Evolutionary conservation across 73 alveolate genomes (phyloP).

Genomic region (Stentor coeruleus): DNA sequence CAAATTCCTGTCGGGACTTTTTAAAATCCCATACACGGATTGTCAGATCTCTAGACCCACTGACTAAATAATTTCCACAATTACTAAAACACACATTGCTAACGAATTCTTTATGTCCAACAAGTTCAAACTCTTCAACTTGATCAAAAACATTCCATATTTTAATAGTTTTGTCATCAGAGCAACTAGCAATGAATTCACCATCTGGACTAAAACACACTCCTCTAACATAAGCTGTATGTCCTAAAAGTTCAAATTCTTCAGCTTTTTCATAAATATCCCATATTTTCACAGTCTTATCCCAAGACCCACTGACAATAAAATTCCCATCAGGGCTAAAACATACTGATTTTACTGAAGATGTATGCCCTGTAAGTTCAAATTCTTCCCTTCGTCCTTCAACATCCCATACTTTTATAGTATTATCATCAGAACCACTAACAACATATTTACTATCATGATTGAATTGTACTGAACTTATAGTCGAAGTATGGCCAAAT

Average conservation of each 20-base stretch:
- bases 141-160: conserved; percentile 80
- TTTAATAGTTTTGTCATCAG: conserved; percentile 96
- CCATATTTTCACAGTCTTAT: conserved; percentile 92
- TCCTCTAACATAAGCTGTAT: conserved; percentile 89
- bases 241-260: conserved; percentile 76
- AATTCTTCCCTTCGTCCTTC: conserved; percentile 51
- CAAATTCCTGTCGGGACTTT: too few species aligned
- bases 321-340: conserved; percentile 75
- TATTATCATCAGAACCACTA: conserved; percentile 65
- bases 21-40: too few species aligned
- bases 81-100: conserved; percentile 87
- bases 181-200: conserved; percentile 70
- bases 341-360: conserved; percentile 79
- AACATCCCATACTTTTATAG: conserved; percentile 66
- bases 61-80: too few species aligned
- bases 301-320: conserved; percentile 91
- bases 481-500: conserved; percentile 79
- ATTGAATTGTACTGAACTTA: conserved; percentile 67
- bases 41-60: too few species aligned
- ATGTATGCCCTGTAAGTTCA: conserved; percentile 85
- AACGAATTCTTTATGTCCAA: conserved; percentile 95
- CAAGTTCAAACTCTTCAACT: conserved; percentile 71
- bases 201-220: conserved; percentile 92
- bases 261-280: conserved; percentile 81
- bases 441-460: conserved; percentile 80